phyloP scores from a whole-genome alignment of 192 early-diverging fungal genomes.

The Funneliformis mosseae region DNA sequence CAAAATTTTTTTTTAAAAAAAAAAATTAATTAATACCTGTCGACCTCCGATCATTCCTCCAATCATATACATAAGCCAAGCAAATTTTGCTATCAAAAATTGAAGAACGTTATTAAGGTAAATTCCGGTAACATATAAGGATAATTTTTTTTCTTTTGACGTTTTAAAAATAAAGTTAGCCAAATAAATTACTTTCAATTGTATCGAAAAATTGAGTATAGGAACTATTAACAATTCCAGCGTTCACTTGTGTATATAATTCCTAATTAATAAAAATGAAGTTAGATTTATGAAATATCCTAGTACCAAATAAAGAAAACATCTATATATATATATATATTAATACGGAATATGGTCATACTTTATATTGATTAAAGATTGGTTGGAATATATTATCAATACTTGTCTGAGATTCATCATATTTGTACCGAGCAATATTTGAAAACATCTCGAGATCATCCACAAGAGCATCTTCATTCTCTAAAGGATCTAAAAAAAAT shows the following conservation, averaged over 20 bases:
- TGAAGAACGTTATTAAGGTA: neutral
- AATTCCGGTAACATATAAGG: neutral
- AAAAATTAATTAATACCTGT: conserved; percentile 43
- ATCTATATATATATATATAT: too few relatives aligned
- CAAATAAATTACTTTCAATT: conserved; percentile 16
- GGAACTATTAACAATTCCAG: conserved; percentile 1
- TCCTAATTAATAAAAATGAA: neutral
- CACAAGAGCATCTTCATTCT: conserved; percentile 69
- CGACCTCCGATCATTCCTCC: conserved; percentile 70
- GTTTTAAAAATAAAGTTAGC: neutral
- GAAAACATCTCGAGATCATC: conserved; percentile 71
- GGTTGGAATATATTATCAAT: conserved; percentile 58
- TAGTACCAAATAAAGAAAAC: neutral
- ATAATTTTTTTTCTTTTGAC: neutral
- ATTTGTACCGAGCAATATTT: conserved; percentile 67
- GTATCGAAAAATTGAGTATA: neutral
- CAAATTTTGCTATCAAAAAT: conserved; percentile 49
- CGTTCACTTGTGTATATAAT: neutral
- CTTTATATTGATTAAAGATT: conserved; percentile 64
- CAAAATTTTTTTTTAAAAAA: neutral
- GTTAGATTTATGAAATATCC: neutral
- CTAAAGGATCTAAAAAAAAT: conserved; percentile 54
- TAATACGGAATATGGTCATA: conserved; percentile 18
- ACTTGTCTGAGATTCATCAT: conserved; percentile 58
- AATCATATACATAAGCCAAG: conserved; percentile 81